Evolutionary conservation across 2,329 filamentous ascomycete species (phyloP).

Genomic region (Juglanconis oblonga): DNA sequence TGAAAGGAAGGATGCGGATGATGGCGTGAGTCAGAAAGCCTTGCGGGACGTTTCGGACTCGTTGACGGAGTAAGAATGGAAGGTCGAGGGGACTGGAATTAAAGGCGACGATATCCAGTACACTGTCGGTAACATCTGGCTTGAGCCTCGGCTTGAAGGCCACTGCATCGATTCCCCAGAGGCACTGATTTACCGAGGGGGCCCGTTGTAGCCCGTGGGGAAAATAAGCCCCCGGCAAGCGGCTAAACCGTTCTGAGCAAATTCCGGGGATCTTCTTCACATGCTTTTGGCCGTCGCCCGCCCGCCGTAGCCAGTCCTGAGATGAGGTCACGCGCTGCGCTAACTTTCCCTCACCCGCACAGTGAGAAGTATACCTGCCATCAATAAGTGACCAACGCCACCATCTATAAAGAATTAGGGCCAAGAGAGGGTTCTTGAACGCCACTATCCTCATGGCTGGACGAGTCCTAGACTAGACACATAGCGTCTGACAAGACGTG

Average conservation of each 20-base stretch:
- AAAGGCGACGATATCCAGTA: not conserved
- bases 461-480: too few species aligned
- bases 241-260: conserved; percentile 6
- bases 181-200: conserved; percentile 10
- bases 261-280: conserved; percentile 10
- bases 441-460: too few species aligned
- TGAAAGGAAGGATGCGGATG: not conserved
- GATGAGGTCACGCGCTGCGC: conserved; percentile 16
- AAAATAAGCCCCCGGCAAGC: not conserved
- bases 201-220: conserved; percentile 3
- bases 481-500: too few species aligned
- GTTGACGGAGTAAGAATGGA: too few species aligned
- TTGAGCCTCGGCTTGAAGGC: conserved; percentile 16
- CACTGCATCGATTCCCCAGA: conserved; percentile 12
- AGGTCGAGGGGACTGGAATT: not conserved
- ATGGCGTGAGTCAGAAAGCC: not conserved
- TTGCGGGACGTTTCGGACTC: too few species aligned
- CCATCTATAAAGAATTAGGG: too few species aligned
- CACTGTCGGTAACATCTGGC: conserved; percentile 10
- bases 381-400: too few species aligned
- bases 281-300: conserved; percentile 8
- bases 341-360: not conserved
- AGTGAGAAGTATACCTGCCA: too few species aligned
- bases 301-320: not conserved
- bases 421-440: not conserved